Percentiles rank a stretch among this genome's conserved stretches.
These are phyloP conservation scores for Hymenoscyphus infarciens DNA, from an alignment of 2,329 filamentous ascomycete species.

Conservation along the genomic window DNA sequence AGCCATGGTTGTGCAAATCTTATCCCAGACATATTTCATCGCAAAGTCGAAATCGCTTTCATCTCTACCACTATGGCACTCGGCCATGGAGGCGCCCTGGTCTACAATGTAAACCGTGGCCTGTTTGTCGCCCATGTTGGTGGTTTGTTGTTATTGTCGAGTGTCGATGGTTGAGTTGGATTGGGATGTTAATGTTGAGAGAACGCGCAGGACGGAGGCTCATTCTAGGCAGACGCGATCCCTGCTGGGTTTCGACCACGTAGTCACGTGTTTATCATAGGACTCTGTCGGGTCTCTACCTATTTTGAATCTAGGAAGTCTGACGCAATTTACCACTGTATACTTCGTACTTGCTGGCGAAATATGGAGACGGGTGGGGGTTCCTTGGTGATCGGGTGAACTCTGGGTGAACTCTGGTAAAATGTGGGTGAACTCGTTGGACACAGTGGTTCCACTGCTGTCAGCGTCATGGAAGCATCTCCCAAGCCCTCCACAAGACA, in stretches of 20 bases:
- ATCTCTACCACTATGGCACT: conserved; percentile 64
- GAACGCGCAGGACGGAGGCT: neutral
- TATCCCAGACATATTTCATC: conserved; percentile 94
- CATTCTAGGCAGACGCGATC: conserved; percentile 15
- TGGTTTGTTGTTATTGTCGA: neutral
- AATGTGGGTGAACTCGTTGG: too few species aligned
- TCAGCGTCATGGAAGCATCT: too few species aligned
- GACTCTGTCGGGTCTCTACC: too few species aligned
- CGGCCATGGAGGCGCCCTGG: conserved; percentile 78
- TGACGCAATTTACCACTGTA: too few species aligned
- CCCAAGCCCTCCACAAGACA: neutral
- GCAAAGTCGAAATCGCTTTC: conserved; percentile 85
- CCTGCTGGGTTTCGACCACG: neutral
- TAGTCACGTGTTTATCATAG: neutral
- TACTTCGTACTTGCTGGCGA: too few species aligned
- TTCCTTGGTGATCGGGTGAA: neutral
- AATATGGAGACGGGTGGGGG: too few species aligned
- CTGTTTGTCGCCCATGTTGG: conserved; percentile 84
- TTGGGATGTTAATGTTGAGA: neutral
- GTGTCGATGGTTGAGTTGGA: neutral
- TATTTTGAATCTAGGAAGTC: too few species aligned
- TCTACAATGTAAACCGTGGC: conserved; percentile 91
- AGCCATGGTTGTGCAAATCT: conserved; percentile 69
- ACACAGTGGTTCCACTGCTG: too few species aligned
- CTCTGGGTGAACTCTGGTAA: neutral